These are phyloP conservation scores for Datura wrightii DNA, from an alignment of 257 asterid species.

Conservation along the genomic window DNA sequence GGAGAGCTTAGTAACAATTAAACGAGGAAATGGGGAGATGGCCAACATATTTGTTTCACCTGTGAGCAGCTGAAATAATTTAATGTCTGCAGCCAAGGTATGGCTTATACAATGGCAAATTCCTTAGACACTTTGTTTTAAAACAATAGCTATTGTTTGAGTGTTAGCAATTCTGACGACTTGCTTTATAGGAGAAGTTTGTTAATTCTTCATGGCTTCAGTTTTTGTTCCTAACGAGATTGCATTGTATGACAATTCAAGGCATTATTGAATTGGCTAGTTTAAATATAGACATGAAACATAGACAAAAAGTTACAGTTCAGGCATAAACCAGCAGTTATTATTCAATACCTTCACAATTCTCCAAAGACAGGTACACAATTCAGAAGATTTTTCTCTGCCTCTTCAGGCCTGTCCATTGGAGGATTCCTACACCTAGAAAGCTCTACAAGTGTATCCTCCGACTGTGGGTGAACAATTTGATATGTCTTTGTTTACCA, in stretches of 20 bases:
- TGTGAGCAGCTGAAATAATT: background rate
- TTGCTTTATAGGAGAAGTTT: background rate
- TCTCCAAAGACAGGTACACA: background rate
- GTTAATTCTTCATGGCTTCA: background rate
- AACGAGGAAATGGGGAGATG: background rate
- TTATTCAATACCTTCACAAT: background rate
- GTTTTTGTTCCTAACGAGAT: background rate
- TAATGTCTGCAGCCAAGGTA: constrained; percentile 24
- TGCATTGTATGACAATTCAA: background rate
- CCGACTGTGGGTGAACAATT: constrained; percentile 25
- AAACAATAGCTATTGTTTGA: background rate
- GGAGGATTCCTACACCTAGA: constrained; percentile 23
- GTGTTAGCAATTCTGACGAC: background rate
- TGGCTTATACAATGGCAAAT: constrained; percentile 31
- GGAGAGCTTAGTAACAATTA: background rate
- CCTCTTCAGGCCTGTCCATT: background rate
- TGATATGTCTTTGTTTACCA: constrained; percentile 31
- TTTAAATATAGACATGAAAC: background rate
- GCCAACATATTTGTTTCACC: background rate
- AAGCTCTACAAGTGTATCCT: constrained; percentile 42
- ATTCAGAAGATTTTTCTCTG: background rate
- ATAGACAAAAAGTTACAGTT: constrained; percentile 5
- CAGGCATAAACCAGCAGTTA: constrained; percentile 13
- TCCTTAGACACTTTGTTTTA: background rate
- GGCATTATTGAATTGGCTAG: background rate